Evolutionary conservation across 495 filamentous ascomycete species (phyloP), one percentile per base, ranked within the genome.

Genomic region (Bathelium albidoporum): DNA sequence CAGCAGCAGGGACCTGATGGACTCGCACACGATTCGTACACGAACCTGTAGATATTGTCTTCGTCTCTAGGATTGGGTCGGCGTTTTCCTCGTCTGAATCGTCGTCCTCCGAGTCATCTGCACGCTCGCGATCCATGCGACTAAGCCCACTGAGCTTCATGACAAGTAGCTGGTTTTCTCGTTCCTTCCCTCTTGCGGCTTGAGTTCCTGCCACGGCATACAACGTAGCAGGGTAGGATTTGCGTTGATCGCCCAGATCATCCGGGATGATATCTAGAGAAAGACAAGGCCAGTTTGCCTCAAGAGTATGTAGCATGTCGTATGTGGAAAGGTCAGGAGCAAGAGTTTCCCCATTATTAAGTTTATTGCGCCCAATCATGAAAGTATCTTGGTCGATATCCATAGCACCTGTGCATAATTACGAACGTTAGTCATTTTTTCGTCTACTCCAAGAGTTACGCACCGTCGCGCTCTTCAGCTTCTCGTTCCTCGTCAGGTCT

Each of bases 171-270:
- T 96, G 85, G 71, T 98, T 98, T 66, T 97, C 94, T 73, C 84
- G 87, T 26, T 87, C 80, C 61, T 86, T 80, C 24, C 75, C 76
- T 64, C 78, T 79, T 69, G 91, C 90, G 39, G 94, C 94, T 76
- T 98, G 94, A 2, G 94, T 97, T 55, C 94, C 94, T 14, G 90
- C 83, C 31, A 96, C 91, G 1, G 95, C 89, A 71, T 97, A 98
- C 70, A 96, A 85, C 14, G 91, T 96, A 29, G 89, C 90, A 61
- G 94, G 94, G 75, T 90, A 98, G 1, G 85, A 86, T 70, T 87
- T 93, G 65, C 94, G 85, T 74, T 91, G 87, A 70, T 95, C 89
- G 39, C 94, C 94, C 24, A 98, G 79, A n/a, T 80, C 77, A 76
- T 98, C 94, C 71, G 80, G 87, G 32, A 98, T 75, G 66, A 97